Percentiles rank a stretch among this genome's conserved stretches.
These are phyloP conservation scores for Dactylellina cionopaga DNA, from an alignment of 2,329 filamentous ascomycete species.

Conservation along the genomic window DNA sequence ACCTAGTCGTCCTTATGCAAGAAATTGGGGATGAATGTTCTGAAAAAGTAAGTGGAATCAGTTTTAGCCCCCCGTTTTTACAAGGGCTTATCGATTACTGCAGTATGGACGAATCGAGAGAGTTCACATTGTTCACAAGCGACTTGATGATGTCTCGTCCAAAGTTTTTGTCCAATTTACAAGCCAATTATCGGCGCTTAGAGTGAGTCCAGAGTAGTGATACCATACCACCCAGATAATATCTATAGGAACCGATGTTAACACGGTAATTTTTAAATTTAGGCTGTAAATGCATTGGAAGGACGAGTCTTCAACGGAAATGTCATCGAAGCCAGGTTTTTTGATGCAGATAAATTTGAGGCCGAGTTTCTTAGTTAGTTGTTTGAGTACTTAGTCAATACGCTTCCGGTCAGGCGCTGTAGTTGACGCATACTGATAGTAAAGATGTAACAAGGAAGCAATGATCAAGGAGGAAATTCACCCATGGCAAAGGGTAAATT, in stretches of 20 bases:
- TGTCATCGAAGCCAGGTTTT: constrained; percentile 82
- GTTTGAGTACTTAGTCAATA: neutral
- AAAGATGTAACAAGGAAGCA: no score
- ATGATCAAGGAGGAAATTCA: no score
- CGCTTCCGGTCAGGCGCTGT: no score
- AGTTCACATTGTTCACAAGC: constrained; percentile 42
- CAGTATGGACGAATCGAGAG: constrained; percentile 59
- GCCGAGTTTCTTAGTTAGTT: constrained; percentile 56
- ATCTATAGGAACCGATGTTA: neutral
- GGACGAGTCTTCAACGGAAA: constrained; percentile 90
- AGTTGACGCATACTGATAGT: no score
- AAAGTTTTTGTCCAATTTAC: constrained; percentile 95
- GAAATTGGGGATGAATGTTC: constrained; percentile 95
- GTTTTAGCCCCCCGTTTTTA: neutral
- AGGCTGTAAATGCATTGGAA: constrained; percentile 90
- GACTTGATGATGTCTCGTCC: constrained; percentile 59
- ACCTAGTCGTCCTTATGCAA: constrained; percentile 79
- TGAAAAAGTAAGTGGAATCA: constrained; percentile 70
- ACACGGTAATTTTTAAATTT: constrained; percentile 53
- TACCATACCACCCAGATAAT: neutral
- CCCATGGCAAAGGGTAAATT: no score
- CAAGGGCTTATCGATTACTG: constrained; percentile 9
- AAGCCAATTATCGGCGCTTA: constrained; percentile 80
- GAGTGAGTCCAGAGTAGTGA: constrained; percentile 71
- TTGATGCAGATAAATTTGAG: constrained; percentile 83